Conservation (phyloP, 2,329 filamentous ascomycete species). For the Dactylellina parvicollis region DNA sequence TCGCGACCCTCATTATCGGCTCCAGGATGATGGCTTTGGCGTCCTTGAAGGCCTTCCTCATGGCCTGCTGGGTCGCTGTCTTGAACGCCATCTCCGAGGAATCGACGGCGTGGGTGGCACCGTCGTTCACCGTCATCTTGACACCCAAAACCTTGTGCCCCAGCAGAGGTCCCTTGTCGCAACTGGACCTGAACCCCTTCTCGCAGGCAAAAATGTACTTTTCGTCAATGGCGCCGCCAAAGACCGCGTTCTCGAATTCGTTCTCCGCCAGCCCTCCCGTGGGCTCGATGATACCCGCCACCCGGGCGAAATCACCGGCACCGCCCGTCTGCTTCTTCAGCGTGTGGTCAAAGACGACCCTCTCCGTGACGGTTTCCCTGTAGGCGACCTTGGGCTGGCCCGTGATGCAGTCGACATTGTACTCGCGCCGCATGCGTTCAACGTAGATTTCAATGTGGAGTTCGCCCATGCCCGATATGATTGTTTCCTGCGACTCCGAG, state of each 20-base stretch:
- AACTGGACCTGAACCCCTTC: constrained; percentile 88
- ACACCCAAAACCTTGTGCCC: constrained; percentile 92
- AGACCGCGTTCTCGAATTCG: constrained; percentile 84
- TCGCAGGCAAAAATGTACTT: constrained; percentile 95
- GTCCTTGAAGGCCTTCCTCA: constrained; percentile 88
- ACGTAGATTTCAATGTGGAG: constrained; percentile 97
- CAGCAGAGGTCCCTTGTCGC: constrained; percentile 86
- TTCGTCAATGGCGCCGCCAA: constrained; percentile 90
- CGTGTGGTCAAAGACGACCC: constrained; percentile 87
- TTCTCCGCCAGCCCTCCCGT: constrained; percentile 77
- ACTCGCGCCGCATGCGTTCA: constrained; percentile 94
- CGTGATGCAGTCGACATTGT: constrained; percentile 94
- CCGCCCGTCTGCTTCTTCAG: constrained; percentile 96
- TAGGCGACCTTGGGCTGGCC: constrained; percentile 97
- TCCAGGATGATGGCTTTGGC: constrained; percentile 87
- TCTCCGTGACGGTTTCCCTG: constrained; percentile 86
- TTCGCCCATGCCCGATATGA: constrained; percentile 98
- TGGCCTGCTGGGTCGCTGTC: constrained; percentile 92
- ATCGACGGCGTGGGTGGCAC: constrained; percentile 96
- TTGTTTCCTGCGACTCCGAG: constrained; percentile 90
- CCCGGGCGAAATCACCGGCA: constrained; percentile 92
- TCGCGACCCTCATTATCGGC: constrained; percentile 97
- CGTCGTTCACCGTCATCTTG: constrained; percentile 92
- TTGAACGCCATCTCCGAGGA: constrained; percentile 97
- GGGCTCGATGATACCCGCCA: constrained; percentile 91